These are phyloP conservation scores for Usnea hakonensis DNA, from an alignment of 495 filamentous ascomycete genomes.

Conservation along the genomic window DNA sequence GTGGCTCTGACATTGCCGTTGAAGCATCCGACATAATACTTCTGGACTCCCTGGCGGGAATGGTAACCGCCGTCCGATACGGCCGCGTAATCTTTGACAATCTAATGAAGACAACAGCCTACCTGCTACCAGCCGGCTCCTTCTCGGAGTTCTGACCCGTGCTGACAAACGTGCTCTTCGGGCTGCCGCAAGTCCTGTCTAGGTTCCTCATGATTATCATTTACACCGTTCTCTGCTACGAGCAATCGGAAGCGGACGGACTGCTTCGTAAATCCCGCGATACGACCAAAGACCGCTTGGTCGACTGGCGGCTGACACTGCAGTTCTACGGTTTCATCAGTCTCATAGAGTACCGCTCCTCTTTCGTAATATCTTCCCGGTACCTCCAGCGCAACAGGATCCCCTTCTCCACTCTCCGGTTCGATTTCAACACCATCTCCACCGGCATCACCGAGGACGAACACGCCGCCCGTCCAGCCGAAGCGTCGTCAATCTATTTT, in stretches of 20 bases:
- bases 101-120: conserved; percentile 23
- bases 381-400: conserved; percentile 48
- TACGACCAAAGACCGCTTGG: conserved; percentile 51
- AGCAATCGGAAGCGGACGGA: conserved; percentile 62
- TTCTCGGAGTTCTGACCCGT: conserved; percentile 68
- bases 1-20: conserved; percentile 54
- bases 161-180: conserved; percentile 58
- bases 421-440: conserved; percentile 48
- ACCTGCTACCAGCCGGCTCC: conserved; percentile 53
- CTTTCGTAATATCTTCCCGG: conserved; percentile 58
- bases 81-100: conserved; percentile 46
- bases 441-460: conserved; percentile 39
- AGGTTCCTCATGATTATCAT: conserved; percentile 37
- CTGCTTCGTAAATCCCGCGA: conserved; percentile 51
- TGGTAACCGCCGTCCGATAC: conserved; percentile 59
- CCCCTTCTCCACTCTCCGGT: conserved; percentile 49
- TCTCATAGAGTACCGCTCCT: conserved; percentile 48
- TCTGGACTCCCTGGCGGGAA: conserved; percentile 55
- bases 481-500: conserved; percentile 55
- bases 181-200: conserved; percentile 57
- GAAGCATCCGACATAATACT: conserved; percentile 47
- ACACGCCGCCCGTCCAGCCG: conserved; percentile 41
- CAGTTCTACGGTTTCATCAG: conserved; percentile 60
- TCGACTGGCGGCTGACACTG: conserved; percentile 55
- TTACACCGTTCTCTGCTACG: conserved; percentile 55